A percentile compares a stretch with the other conserved stretches of the same genome.
Evolutionary conservation across 2,329 filamentous ascomycete genomes (phyloP).

Genomic region (Pseudogymnoascus sp.): DNA sequence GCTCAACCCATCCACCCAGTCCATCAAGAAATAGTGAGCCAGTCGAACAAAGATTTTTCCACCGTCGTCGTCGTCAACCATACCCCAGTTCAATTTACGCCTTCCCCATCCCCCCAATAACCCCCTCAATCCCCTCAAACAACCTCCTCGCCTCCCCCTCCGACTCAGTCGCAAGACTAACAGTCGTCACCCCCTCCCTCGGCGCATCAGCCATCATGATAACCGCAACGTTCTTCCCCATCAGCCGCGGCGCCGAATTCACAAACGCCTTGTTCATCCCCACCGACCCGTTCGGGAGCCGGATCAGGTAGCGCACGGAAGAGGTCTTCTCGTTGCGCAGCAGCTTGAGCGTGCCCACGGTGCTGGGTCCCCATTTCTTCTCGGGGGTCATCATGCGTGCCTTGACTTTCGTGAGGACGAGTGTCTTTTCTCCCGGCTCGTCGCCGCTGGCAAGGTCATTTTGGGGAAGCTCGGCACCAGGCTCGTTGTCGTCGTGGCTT

Average conservation of each 20-base stretch:
- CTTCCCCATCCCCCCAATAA: not conserved
- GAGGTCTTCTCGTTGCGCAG: conserved; percentile 35
- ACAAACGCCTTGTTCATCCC: conserved; percentile 65
- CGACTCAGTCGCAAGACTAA: conserved; percentile 44
- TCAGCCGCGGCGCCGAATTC: conserved; percentile 54
- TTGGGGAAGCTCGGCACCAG: conserved; percentile 27
- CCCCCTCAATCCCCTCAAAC: conserved; percentile 32
- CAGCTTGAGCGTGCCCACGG: not conserved
- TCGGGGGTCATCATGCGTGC: conserved; percentile 37
- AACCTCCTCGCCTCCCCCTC: conserved; percentile 43
- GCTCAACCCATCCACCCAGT: not conserved
- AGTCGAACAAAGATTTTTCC: not conserved
- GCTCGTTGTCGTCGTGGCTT: conserved; percentile 22
- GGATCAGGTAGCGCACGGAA: conserved; percentile 51
- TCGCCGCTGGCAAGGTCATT: conserved; percentile 56
- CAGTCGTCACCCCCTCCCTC: conserved; percentile 55
- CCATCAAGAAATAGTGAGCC: not conserved
- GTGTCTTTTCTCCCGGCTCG: conserved; percentile 63
- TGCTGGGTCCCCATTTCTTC: not conserved
- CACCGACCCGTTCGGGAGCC: conserved; percentile 60
- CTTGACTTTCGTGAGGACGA: conserved; percentile 48
- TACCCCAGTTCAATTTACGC: not conserved
- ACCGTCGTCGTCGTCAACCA: not conserved
- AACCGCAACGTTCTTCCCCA: conserved; percentile 54
- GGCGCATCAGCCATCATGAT: conserved; percentile 51